Conservation (phyloP, 2,329 filamentous ascomycete genomes). For the Neurospora sp. region DNA sequence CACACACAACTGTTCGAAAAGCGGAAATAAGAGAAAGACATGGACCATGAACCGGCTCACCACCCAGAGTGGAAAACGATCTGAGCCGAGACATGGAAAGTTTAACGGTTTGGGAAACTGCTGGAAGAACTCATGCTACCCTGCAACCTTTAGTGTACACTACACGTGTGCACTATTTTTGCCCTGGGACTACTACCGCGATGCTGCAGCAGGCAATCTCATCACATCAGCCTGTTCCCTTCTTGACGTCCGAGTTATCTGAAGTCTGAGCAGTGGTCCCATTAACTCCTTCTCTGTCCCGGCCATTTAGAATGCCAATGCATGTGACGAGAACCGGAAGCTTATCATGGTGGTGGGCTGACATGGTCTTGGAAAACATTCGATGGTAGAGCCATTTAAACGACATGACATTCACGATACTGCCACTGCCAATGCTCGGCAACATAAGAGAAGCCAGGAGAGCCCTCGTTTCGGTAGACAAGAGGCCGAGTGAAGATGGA, state of each 20-base stretch:
- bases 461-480: neutral
- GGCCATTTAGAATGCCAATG: neutral
- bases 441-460: neutral
- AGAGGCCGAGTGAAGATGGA: neutral
- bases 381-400: slow-evolving; percentile 13
- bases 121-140: neutral
- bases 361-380: slow-evolving; percentile 19
- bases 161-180: neutral
- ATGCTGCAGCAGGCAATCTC: neutral
- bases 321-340: slow-evolving; percentile 5
- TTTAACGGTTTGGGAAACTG: neutral
- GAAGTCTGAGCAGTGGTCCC: slow-evolving; percentile 10
- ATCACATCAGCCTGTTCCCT: neutral
- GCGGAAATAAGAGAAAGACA: neutral
- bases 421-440: neutral
- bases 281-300: neutral
- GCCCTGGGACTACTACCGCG: neutral
- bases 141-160: neutral
- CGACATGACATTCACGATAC: neutral
- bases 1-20: neutral
- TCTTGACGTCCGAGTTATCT: neutral
- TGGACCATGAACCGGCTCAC: neutral
- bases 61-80: neutral
- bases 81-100: neutral
- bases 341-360: slow-evolving; percentile 18